Conservation (phyloP, 495 filamentous ascomycete genomes). For the Penicillium paradoxum region DNA sequence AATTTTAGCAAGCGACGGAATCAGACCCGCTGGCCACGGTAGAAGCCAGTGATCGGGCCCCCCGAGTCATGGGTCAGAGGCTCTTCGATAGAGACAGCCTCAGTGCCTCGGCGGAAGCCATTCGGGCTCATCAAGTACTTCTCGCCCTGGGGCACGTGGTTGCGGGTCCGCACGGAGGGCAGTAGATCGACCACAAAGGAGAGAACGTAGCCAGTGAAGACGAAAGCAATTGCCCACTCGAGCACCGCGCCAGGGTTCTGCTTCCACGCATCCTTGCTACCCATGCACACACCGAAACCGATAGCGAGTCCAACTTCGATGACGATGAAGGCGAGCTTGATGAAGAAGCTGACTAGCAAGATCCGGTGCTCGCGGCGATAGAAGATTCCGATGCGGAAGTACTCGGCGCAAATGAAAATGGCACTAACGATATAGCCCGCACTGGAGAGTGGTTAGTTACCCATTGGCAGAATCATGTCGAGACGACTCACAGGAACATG, state of each 20-base stretch:
- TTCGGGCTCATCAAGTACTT: conserved; percentile 26
- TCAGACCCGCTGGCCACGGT: conserved; percentile 25
- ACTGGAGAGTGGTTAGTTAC: conserved; percentile 15
- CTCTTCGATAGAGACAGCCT: conserved; percentile 28
- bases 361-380: conserved; percentile 64
- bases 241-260: conserved; percentile 57
- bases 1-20: neutral
- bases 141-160: conserved; percentile 43
- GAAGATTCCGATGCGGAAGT: conserved; percentile 73
- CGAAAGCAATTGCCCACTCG: conserved; percentile 82
- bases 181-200: conserved; percentile 85
- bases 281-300: conserved; percentile 45
- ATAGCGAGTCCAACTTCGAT: conserved; percentile 72
- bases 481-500: conserved; percentile 66
- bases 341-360: conserved; percentile 70
- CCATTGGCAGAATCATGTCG: neutral
- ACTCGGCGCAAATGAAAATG: conserved; percentile 82
- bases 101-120: conserved; percentile 8
- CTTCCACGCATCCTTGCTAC: conserved; percentile 29
- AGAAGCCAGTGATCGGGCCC: conserved; percentile 27
- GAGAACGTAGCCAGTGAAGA: conserved; percentile 86
- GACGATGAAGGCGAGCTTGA: conserved; percentile 77
- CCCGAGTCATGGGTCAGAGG: conserved; percentile 37
- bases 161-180: conserved; percentile 67
- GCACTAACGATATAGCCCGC: conserved; percentile 66